These are phyloP conservation scores for Leptodermis oblonga DNA, from an alignment of 257 asterid species.

Conservation along the genomic window DNA sequence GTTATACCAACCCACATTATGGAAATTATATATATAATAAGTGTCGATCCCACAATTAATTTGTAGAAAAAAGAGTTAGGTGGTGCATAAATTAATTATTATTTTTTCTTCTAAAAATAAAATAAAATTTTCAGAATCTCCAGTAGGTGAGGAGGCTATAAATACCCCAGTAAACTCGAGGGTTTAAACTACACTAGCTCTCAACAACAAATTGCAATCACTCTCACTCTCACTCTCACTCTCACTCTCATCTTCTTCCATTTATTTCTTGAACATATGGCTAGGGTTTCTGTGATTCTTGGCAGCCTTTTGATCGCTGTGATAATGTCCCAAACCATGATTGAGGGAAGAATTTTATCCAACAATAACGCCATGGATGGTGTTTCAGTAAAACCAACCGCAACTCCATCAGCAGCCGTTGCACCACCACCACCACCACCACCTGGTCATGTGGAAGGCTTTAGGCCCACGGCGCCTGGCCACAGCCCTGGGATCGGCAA, in stretches of 20 bases:
- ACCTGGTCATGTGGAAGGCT: constrained; percentile 50
- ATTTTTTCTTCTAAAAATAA: no score
- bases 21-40: no score
- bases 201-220: background rate
- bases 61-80: background rate
- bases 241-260: background rate
- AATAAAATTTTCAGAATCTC: constrained; percentile 26
- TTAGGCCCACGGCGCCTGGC: constrained; percentile 59
- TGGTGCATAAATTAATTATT: background rate
- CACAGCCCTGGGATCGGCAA: constrained; percentile 68
- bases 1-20: no score
- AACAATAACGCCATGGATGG: constrained; percentile 14
- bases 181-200: constrained; percentile 21
- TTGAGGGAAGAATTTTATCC: constrained; percentile 37
- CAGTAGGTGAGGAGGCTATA: constrained; percentile 43
- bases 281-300: constrained; percentile 25
- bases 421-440: constrained; percentile 30
- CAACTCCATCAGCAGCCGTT: constrained; percentile 21
- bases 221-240: background rate
- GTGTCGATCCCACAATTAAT: background rate
- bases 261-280: constrained; percentile 22
- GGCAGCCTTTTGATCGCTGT: constrained; percentile 35
- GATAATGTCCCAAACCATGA: constrained; percentile 26
- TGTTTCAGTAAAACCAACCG: constrained; percentile 18
- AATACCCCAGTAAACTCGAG: constrained; percentile 26